A percentile compares a stretch with the other conserved stretches of the same genome.
Evolutionary conservation across 176 grass and related monocot genomes (phyloP).

Genomic region (Musa schizocarpa): DNA sequence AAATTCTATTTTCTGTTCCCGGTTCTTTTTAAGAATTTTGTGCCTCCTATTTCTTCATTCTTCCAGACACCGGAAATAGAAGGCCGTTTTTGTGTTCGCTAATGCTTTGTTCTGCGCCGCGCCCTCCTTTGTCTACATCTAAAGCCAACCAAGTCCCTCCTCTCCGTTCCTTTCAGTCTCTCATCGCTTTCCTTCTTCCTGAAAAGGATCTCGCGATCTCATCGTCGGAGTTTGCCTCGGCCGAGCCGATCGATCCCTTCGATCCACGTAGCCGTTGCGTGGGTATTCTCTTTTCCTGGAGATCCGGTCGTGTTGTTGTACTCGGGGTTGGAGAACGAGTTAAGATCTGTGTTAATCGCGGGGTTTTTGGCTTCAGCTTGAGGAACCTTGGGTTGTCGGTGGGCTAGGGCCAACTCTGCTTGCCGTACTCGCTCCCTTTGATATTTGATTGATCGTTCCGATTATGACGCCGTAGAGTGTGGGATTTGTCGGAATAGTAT

Average conservation of each 20-base stretch:
- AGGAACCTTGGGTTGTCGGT: background rate
- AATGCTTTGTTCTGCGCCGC: too few species aligned
- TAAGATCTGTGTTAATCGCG: background rate
- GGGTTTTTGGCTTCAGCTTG: background rate
- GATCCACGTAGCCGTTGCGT: background rate
- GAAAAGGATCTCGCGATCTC: background rate
- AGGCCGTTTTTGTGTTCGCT: too few species aligned
- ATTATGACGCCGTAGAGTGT: background rate
- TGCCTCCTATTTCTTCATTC: too few species aligned
- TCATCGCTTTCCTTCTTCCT: too few species aligned
- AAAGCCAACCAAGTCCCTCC: too few species aligned
- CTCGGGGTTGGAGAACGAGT: background rate
- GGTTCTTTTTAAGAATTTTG: too few species aligned
- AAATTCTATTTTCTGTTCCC: too few species aligned
- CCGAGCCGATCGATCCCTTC: background rate
- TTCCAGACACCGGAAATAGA: too few species aligned
- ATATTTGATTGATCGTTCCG: background rate
- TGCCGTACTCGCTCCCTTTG: background rate
- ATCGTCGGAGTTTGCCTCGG: background rate
- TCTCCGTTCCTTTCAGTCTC: too few species aligned
- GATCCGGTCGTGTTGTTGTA: background rate
- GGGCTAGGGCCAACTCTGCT: background rate
- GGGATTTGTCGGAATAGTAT: background rate
- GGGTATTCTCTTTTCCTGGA: background rate
- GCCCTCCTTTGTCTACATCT: too few species aligned